Percentiles rank a stretch among this genome's conserved stretches.
Conservation (phyloP, 2,329 filamentous ascomycete genomes). For the Chaetomium olivaceum region DNA sequence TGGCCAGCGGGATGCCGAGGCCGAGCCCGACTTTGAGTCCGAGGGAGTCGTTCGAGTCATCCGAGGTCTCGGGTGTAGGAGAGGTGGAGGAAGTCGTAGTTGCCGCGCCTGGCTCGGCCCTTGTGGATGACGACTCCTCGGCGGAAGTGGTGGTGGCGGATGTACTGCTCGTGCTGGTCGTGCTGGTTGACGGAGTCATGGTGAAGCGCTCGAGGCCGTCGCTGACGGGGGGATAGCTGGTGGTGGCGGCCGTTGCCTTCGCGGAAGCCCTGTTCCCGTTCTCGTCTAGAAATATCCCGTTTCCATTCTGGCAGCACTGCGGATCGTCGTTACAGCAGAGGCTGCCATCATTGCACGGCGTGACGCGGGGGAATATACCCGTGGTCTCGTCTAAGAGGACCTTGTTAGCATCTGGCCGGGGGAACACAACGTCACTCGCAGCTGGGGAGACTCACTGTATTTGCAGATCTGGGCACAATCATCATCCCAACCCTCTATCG, state of each 20-base stretch:
- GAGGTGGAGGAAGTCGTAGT: background rate
- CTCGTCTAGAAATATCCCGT: slow-evolving; percentile 9
- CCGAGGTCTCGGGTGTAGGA: background rate
- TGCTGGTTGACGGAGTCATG: slow-evolving; percentile 4
- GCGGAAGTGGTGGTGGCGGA: slow-evolving; percentile 1
- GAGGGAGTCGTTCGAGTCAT: background rate
- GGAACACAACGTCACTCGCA: background rate
- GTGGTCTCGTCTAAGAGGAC: slow-evolving; percentile 16
- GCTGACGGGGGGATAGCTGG: slow-evolving; percentile 21
- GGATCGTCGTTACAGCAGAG: slow-evolving; percentile 11
- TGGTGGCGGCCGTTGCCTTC: slow-evolving; percentile 12
- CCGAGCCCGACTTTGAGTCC: slow-evolving; percentile 25
- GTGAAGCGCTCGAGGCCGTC: slow-evolving; percentile 9
- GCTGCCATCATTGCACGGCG: slow-evolving; percentile 1
- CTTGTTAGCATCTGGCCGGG: background rate
- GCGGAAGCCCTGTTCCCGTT: background rate
- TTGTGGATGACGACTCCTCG: background rate
- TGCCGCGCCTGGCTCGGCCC: background rate
- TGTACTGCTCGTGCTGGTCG: background rate
- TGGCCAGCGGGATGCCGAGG: slow-evolving; percentile 20
- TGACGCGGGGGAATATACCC: slow-evolving; percentile 23
- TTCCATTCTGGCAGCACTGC: background rate
- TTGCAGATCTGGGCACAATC: slow-evolving; percentile 26
- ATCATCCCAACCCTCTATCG: slow-evolving; percentile 17
- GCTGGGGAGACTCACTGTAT: slow-evolving; percentile 18